A percentile compares a stretch with the other conserved stretches of the same genome.
phyloP scores from a whole-genome alignment of 1,284 basidiomycete genomes.

The Tylopilus orsonianus region DNA sequence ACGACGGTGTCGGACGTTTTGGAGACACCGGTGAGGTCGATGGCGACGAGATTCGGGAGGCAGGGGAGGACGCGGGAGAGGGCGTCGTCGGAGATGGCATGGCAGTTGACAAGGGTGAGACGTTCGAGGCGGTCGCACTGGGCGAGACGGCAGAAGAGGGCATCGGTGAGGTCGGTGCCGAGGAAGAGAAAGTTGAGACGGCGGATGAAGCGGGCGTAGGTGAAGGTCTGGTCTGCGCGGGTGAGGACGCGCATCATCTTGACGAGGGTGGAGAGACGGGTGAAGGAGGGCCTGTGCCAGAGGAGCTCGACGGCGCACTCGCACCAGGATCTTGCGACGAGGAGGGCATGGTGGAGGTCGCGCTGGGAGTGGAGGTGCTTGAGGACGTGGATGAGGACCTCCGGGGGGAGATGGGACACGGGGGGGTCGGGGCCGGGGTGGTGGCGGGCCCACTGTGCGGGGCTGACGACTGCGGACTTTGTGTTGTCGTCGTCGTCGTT shows the following conservation, averaged over 20 bases:
- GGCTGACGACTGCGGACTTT: constrained; percentile 51
- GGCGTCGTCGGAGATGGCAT: constrained; percentile 65
- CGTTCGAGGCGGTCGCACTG: constrained; percentile 87
- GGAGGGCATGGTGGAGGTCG: constrained; percentile 76
- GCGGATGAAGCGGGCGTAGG: constrained; percentile 86
- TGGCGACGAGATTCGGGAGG: constrained; percentile 80
- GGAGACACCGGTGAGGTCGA: constrained; percentile 82
- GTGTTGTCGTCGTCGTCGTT: constrained; percentile 64
- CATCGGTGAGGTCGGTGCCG: constrained; percentile 73
- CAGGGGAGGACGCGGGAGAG: constrained; percentile 69
- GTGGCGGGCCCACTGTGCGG: constrained; percentile 65
- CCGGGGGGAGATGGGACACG: constrained; percentile 74
- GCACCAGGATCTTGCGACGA: constrained; percentile 93
- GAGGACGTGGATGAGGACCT: constrained; percentile 92
- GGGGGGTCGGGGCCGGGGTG: constrained; percentile 39
- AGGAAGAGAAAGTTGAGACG: constrained; percentile 88
- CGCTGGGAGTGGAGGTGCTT: constrained; percentile 74
- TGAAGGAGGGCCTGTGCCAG: constrained; percentile 90
- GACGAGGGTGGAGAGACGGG: constrained; percentile 68
- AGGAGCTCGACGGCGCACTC: constrained; percentile 93
- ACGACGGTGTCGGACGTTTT: constrained; percentile 74
- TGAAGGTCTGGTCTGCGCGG: constrained; percentile 71
- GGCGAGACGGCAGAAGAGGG: constrained; percentile 72
- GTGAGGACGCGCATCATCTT: constrained; percentile 74
- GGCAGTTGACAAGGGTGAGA: constrained; percentile 87